Evolutionary conservation across 345 rosid genomes (phyloP), one percentile per base, ranked within the genome.

Genomic region (Gossypium bickii): DNA sequence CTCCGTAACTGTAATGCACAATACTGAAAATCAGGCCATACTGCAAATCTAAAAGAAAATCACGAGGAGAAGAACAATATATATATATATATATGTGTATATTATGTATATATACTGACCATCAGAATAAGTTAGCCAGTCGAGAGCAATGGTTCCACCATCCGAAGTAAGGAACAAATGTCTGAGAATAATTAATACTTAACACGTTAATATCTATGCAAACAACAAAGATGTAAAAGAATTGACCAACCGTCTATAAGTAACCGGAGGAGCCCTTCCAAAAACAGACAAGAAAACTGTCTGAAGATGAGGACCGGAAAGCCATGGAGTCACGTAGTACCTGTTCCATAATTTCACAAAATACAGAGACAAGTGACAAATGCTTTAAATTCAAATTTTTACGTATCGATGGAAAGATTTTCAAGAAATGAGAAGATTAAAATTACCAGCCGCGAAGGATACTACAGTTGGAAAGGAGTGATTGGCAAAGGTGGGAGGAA

Each of bases 61-160:
- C 7, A 58, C 12, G 16, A 34, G 2, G 24, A 70, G 41, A 69
- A 13, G 72, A 20, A 49, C 18, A 56, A 56, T n/a, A 29, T 29
- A 29, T 29, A 29, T 29, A 27, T 27, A 27, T 2, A 27, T n/a
- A n/a, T n/a, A n/a, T n/a, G n/a, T n/a, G n/a, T n/a, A n/a, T n/a
- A n/a, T n/a, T n/a, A n/a, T 27, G 2, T 27, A 27, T 0, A 29
- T 4, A 29, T 4, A 29, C 70, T 38, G 56, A 93, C 97, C 96
- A 77, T 84, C 89, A 57, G 86, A 82, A 65, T 69, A 84, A 61
- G 70, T 65, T 52, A 94, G 80, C 98, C 97, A 92, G 77, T 92
- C 97, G 85, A 94, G 71, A 73, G 97, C 98, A 78, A 94, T 84
- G 29, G 91, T 92, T 72, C 97, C 97, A 47, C 94, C 98, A 83